Evolutionary conservation across 2,329 filamentous ascomycete genomes (phyloP).

Genomic region (Aurifilum marmelostoma): DNA sequence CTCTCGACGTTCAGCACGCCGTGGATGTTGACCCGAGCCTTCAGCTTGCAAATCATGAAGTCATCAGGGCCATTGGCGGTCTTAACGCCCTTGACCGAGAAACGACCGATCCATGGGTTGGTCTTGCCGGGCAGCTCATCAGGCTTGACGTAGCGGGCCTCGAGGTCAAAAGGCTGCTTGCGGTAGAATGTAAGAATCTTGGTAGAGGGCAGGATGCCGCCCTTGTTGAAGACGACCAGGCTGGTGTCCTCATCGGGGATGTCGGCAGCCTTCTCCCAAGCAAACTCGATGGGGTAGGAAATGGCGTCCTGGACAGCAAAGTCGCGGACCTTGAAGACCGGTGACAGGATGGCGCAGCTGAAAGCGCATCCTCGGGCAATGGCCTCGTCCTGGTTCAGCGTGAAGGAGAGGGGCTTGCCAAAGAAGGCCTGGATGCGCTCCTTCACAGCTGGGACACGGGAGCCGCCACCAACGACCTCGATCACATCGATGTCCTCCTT

Average conservation of each 20-base stretch:
- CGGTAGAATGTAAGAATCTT: slow-evolving; percentile 99
- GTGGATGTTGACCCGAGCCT: slow-evolving; percentile 94
- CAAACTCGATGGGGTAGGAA: slow-evolving; percentile 97
- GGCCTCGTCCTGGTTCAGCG: slow-evolving; percentile 97
- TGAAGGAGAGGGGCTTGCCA: slow-evolving; percentile 90
- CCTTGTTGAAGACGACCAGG: slow-evolving; percentile 95
- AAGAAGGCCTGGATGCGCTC: slow-evolving; percentile 89
- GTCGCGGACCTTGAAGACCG: slow-evolving; percentile 97
- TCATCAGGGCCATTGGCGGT: slow-evolving; percentile 83
- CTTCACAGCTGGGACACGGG: slow-evolving; percentile 92
- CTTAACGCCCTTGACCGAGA: slow-evolving; percentile 98
- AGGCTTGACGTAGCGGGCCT: slow-evolving; percentile 89
- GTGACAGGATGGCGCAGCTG: slow-evolving; percentile 95
- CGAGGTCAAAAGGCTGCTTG: slow-evolving; percentile 94
- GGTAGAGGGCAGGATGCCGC: slow-evolving; percentile 94
- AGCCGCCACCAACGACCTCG: slow-evolving; percentile 93
- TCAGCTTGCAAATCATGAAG: slow-evolving; percentile 99
- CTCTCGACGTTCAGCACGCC: slow-evolving; percentile 95
- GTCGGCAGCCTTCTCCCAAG: slow-evolving; percentile 97
- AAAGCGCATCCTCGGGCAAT: slow-evolving; percentile 95
- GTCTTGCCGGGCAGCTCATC: slow-evolving; percentile 85
- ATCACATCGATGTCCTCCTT: slow-evolving; percentile 90
- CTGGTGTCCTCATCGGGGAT: slow-evolving; percentile 98
- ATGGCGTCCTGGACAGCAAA: slow-evolving; percentile 97
- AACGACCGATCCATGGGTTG: slow-evolving; percentile 94